phyloP scores from a whole-genome alignment of 2,329 filamentous ascomycete species.

The Neopestalotiopsis rosae region DNA sequence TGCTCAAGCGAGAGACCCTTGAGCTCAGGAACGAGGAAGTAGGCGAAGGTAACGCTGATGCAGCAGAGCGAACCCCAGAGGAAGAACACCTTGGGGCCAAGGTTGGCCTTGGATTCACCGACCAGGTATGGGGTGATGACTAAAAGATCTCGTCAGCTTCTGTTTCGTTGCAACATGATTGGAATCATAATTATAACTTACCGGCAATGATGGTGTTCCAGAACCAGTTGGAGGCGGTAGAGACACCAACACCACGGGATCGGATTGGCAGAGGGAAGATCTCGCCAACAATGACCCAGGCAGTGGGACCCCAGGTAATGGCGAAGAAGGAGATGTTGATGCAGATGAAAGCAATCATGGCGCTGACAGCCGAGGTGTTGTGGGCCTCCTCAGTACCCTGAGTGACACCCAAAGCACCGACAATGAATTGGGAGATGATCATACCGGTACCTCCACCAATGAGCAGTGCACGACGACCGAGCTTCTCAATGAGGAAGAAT shows the following conservation, averaged over 20 bases:
- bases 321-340: constrained; percentile 96
- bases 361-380: constrained; percentile 64
- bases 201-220: constrained; percentile 75
- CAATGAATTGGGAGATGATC: constrained; percentile 86
- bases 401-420: constrained; percentile 71
- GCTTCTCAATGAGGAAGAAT: constrained; percentile 83
- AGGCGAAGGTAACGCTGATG: constrained; percentile 65
- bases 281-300: constrained; percentile 86
- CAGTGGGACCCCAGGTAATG: constrained; percentile 68
- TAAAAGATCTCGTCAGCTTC: not conserved
- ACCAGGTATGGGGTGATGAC: constrained; percentile 79
- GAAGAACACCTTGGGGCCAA: constrained; percentile 75
- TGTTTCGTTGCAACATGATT: not conserved
- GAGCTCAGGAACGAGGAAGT: constrained; percentile 77
- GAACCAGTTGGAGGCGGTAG: constrained; percentile 89
- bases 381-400: constrained; percentile 46
- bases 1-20: constrained; percentile 81
- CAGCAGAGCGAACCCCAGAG: constrained; percentile 74
- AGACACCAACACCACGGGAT: constrained; percentile 83
- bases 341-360: constrained; percentile 86
- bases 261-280: constrained; percentile 90
- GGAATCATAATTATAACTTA: constrained; percentile 34
- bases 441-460: constrained; percentile 81
- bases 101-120: constrained; percentile 63
- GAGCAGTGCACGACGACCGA: constrained; percentile 81